Conservation (phyloP, 805 yeast species). For the Metschnikowia noctiluminum region DNA sequence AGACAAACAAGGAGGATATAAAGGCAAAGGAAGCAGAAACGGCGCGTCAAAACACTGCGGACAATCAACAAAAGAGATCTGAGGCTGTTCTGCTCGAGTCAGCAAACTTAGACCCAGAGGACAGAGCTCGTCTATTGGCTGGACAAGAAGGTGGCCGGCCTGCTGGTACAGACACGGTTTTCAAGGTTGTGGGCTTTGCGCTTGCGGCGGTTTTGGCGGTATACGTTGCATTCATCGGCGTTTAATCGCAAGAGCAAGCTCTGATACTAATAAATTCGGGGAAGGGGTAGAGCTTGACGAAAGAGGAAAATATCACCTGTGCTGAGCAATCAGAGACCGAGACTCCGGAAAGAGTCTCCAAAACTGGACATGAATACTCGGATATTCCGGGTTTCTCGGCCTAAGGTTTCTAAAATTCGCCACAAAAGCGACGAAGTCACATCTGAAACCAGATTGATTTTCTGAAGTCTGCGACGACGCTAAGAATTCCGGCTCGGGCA, state of each 20-base stretch:
- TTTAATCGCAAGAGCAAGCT: neutral
- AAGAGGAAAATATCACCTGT: too few species aligned
- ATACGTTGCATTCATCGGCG: conserved; percentile 15
- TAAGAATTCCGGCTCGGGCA: too few species aligned
- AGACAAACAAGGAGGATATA: conserved; percentile 37
- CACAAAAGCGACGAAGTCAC: too few species aligned
- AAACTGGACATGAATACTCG: too few species aligned
- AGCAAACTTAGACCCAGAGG: conserved; percentile 61
- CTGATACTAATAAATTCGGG: too few species aligned
- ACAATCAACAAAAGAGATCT: neutral
- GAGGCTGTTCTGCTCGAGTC: conserved; percentile 24
- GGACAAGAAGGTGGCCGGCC: conserved; percentile 11
- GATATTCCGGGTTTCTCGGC: too few species aligned
- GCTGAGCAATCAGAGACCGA: too few species aligned
- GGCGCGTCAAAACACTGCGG: conserved; percentile 7
- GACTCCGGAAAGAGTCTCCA: too few species aligned
- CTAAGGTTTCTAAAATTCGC: too few species aligned
- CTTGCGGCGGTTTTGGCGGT: conserved; percentile 33
- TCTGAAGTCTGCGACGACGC: too few species aligned
- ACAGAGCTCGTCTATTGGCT: conserved; percentile 45
- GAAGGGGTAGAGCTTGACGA: too few species aligned
- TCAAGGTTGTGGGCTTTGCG: conserved; percentile 28
- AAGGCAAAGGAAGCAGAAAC: conserved; percentile 18
- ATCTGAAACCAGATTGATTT: too few species aligned
- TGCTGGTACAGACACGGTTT: conserved; percentile 8